phyloP scores from a whole-genome alignment of 148 eudicot species.

The Fagopyrum homotropicum region DNA sequence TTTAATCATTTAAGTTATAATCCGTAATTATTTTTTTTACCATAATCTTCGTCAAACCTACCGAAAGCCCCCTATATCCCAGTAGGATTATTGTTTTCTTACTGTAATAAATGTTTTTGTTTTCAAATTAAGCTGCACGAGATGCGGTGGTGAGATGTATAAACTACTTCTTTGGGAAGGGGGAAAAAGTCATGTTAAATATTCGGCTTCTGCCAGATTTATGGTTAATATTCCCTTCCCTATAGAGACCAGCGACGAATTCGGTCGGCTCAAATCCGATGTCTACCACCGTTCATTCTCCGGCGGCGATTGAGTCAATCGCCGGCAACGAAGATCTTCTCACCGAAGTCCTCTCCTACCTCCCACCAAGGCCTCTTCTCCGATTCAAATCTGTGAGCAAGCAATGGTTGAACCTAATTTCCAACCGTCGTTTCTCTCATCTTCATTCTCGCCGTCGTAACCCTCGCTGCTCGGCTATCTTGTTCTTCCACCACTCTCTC shows the following conservation, averaged over 20 bases:
- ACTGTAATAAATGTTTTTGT: too few species aligned
- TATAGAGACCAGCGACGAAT: background rate
- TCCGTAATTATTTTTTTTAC: too few species aligned
- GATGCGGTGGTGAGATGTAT: too few species aligned
- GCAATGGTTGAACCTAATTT: slow-evolving; percentile 28
- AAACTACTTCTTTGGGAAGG: too few species aligned
- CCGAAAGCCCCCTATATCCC: too few species aligned
- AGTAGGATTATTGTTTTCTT: too few species aligned
- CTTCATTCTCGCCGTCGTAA: slow-evolving; percentile 26
- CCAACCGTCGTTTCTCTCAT: slow-evolving; percentile 24
- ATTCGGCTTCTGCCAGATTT: too few species aligned
- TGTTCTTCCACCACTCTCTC: slow-evolving; percentile 23
- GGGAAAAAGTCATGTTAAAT: too few species aligned
- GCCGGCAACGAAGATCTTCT: slow-evolving; percentile 34
- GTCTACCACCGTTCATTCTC: slow-evolving; percentile 3
- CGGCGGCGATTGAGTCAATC: slow-evolving; percentile 18
- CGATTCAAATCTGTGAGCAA: slow-evolving; percentile 35
- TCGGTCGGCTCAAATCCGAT: background rate
- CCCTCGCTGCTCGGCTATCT: slow-evolving; percentile 28
- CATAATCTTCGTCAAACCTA: too few species aligned
- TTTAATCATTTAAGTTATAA: too few species aligned
- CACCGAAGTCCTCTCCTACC: slow-evolving; percentile 25
- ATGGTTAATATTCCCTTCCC: background rate
- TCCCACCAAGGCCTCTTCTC: slow-evolving; percentile 28
- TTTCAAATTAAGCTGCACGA: too few species aligned